Base-by-base conservation (phyloP, 192 early-diverging fungal species). In the Coemansia sp. region DNA sequence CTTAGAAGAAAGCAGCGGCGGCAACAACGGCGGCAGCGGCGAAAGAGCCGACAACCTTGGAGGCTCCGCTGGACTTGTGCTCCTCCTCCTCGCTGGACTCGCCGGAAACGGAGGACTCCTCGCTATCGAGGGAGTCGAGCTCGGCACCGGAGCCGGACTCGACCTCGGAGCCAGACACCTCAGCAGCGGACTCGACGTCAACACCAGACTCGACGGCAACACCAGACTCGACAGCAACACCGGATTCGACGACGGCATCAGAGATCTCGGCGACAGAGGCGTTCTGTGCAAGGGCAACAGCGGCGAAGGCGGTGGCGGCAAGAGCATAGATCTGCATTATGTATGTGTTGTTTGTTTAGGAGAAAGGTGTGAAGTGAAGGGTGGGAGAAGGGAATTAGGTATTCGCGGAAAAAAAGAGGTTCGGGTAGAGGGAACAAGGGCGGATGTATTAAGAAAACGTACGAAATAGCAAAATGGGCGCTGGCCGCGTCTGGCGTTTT, bases 1-100 rank as follows among this genome's bases (percentile, higher is more conserved):
- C 60, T 75, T 76, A 81, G 78, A 75, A 81, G 52, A 81, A 49
- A 26, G 78, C 73, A 39, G 78, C 78, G 55, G 63, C 69, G 46
- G 68, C 78, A 38, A 72, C 49, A 60, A 60, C 70, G 38, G 63
- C 73, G 51, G 58, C 75, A 33, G 78, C 78, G n/a, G 67, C 73
- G 20, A 66, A 24, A 20, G 67, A 71, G 67, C 69, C 58, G 62
- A 59, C 70, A 52, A 72, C 48, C 69, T 72, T 68, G 69, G 63
- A 63, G 46, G 78, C 78, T 55, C 67, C 75, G 72, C 62, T 75
- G 66, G 46, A 61, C 60, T 59, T 18, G 64, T 59, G 7, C 23
- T 24, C 30, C 30, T 34, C 30, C 23, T 56, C 52, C 7, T 49
- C 59, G 55, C 49, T 24, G 49, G 64, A 63, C 33, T 36, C 33